These are phyloP conservation scores for Saturnispora quitensis DNA, from an alignment of 805 yeast species.

Conservation along the genomic window DNA sequence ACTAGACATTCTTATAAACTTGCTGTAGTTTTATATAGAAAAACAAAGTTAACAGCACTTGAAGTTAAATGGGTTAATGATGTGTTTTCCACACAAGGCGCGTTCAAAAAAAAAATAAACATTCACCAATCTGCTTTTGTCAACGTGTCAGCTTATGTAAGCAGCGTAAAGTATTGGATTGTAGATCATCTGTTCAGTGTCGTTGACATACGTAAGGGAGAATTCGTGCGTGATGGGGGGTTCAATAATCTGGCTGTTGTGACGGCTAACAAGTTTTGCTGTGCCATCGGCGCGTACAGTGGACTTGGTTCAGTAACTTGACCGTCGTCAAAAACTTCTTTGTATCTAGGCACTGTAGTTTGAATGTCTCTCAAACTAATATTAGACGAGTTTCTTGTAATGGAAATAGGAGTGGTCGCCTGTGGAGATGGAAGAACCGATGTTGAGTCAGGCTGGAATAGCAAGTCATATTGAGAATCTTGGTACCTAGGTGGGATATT, in stretches of 20 bases:
- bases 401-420: background rate
- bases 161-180: background rate
- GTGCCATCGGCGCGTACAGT: constrained; percentile 12
- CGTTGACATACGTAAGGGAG: background rate
- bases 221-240: background rate
- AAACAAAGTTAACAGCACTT: background rate
- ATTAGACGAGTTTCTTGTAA: background rate
- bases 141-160: background rate
- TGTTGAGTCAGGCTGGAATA: constrained; percentile 14
- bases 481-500: constrained; percentile 19
- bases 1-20: constrained; percentile 15
- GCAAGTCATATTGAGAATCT: constrained; percentile 16
- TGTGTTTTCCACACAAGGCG: background rate
- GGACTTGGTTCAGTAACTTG: constrained; percentile 22
- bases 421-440: constrained; percentile 1
- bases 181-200: background rate
- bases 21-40: background rate
- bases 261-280: background rate
- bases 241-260: background rate
- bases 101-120: background rate
- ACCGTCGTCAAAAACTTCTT: constrained; percentile 24
- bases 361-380: background rate
- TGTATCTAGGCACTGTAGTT: constrained; percentile 21
- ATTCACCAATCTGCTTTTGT: background rate
- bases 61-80: background rate